These are phyloP conservation scores for Aquilaria agallochum DNA, from an alignment of 441 rosid genomes.

Conservation along the genomic window DNA sequence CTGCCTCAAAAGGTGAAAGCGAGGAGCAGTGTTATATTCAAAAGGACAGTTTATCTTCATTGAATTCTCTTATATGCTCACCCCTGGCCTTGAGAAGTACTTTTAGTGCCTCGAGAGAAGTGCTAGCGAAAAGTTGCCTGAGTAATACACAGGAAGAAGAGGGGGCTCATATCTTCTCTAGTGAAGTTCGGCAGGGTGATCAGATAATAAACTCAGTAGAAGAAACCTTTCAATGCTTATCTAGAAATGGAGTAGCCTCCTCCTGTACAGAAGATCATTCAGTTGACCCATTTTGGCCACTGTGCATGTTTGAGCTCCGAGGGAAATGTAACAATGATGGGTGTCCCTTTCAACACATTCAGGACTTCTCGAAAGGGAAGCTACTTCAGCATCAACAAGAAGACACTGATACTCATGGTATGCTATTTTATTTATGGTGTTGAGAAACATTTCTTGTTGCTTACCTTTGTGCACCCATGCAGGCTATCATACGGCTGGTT, in stretches of 20 bases:
- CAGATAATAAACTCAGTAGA: conserved; percentile 23
- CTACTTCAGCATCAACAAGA: conserved; percentile 25
- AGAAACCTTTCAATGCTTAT: conserved; percentile 22
- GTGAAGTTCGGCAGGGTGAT: conserved; percentile 25
- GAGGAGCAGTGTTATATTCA: conserved; percentile 38
- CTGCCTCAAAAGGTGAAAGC: conserved; percentile 13
- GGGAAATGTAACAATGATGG: conserved; percentile 96
- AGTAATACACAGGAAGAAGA: conserved; percentile 18
- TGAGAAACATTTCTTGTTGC: conserved; percentile 21
- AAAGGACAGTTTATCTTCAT: conserved; percentile 24
- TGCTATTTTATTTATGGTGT: conserved; percentile 12
- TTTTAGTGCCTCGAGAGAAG: conserved; percentile 27
- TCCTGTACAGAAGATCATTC: conserved; percentile 40
- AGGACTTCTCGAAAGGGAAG: conserved; percentile 36
- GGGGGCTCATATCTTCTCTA: conserved; percentile 24
- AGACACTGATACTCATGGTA: conserved; percentile 46
- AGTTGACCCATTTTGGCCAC: conserved; percentile 82
- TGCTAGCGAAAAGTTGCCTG: conserved; percentile 26
- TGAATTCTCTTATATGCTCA: conserved; percentile 24
- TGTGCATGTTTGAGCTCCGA: conserved; percentile 92
- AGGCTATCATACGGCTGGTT: conserved; percentile 41
- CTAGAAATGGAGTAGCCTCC: conserved; percentile 36
- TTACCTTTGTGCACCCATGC: conserved; percentile 27
- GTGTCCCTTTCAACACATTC: conserved; percentile 94
- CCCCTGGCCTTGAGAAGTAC: conserved; percentile 52